Evolutionary conservation across 768 basidiomycete genomes (phyloP), one percentile per base, ranked within the genome.

Genomic region (Ramaria sp.): DNA sequence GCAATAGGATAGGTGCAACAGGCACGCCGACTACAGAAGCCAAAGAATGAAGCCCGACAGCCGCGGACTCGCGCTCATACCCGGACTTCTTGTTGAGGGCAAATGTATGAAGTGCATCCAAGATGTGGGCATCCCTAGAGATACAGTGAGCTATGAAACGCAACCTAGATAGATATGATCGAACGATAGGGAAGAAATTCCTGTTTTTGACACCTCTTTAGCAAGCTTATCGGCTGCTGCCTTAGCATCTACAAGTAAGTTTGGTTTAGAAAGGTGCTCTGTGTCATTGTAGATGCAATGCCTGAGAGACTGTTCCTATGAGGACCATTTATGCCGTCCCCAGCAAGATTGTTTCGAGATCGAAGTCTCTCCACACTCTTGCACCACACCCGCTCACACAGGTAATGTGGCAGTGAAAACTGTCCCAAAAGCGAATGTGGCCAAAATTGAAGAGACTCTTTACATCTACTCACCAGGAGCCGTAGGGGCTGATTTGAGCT

Each of bases 81-180:
- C 88, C 88, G 27, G 84, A 88, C 71, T 90, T 90, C 69, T 88
- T 88, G 68, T 90, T 89, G 56, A 78, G 77, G 28, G 84, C 85
- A 65, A 82, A 89, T 20, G 64, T 59, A 54, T 85, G 81, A 47
- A 93, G 70, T 34, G 80, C 77, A 49, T 76, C 70, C 45, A 92
- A 67, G 49, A 94, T 68, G 49, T 76, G 68, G 59, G 69, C 66
- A 63, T 88, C 79, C 45, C 88, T 89, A 61, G 30, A 59, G 53
- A 34, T 36, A 51, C 48, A 38, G 24, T 44, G 48, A 34, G 24
- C 56, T 43, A 41, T 43, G 18, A 25, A 7, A 32, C 45, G 24
- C 24, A 39, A 56, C 25, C 8, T 52, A 44, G 42, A 55, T 22
- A 25, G 50, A 57, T 52, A 50, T 12, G 48, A 69, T 8, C 74